Evolutionary conservation across 2,329 filamentous ascomycete genomes (phyloP).

Genomic region (Alternaria metachromatica): DNA sequence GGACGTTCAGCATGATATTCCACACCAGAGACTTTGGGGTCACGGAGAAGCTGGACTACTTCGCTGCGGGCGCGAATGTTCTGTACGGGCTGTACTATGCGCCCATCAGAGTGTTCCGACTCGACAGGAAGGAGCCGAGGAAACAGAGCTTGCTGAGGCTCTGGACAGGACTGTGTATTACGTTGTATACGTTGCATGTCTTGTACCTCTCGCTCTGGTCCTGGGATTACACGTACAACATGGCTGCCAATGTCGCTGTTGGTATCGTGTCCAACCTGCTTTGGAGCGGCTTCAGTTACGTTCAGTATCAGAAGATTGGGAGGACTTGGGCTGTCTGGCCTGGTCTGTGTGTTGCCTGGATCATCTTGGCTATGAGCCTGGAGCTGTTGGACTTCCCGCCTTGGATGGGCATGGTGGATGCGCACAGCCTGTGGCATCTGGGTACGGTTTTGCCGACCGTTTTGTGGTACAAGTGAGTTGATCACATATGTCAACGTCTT

Average conservation of each 20-base stretch:
- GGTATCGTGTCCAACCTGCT: conserved; percentile 81
- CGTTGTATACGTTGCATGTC: conserved; percentile 78
- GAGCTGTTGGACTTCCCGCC: conserved; percentile 95
- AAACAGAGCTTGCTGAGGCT: conserved; percentile 65
- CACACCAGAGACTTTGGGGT: conserved; percentile 84
- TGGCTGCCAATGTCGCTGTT: conserved; percentile 87
- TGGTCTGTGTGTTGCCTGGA: conserved; percentile 87
- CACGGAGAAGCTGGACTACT: conserved; percentile 97
- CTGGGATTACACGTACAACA: conserved; percentile 98
- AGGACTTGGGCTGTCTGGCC: conserved; percentile 87
- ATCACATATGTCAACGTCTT: too few relatives aligned
- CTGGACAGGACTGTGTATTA: conserved; percentile 77
- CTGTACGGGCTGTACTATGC: conserved; percentile 91
- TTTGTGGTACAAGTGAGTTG: conserved; percentile 91
- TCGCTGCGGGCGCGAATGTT: conserved; percentile 87
- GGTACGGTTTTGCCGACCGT: conserved; percentile 88
- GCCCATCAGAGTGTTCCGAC: conserved; percentile 79
- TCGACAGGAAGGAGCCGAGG: conserved; percentile 67
- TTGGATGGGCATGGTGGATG: conserved; percentile 81
- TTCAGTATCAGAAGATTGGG: conserved; percentile 73
- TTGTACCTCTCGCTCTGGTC: conserved; percentile 81
- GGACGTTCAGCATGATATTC: conserved; percentile 90
- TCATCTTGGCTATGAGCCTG: conserved; percentile 92
- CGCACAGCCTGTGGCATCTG: conserved; percentile 94
- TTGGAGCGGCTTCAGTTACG: conserved; percentile 85